A percentile compares a stretch with the other conserved stretches of the same genome.
phyloP scores from a whole-genome alignment of 2,329 filamentous ascomycete species.

The Xylaria polymorpha region DNA sequence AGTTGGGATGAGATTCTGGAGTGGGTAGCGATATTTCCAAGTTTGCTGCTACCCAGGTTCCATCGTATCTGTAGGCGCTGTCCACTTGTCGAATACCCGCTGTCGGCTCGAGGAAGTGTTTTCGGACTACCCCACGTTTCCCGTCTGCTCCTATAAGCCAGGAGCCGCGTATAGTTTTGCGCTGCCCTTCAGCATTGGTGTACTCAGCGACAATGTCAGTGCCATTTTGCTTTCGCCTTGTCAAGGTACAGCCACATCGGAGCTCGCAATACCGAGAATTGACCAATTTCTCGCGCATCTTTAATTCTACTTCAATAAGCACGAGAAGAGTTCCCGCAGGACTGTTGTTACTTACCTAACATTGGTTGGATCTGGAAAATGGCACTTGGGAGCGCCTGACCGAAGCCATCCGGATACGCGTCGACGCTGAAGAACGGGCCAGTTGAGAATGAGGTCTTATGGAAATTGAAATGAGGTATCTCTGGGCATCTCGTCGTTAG shows the following conservation, averaged over 20 bases:
- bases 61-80: slow-evolving; percentile 51
- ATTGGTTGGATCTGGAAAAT: slow-evolving; percentile 43
- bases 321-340: not conserved
- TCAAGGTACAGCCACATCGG: slow-evolving; percentile 40
- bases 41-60: slow-evolving; percentile 62
- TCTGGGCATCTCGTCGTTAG: slow-evolving; percentile 26
- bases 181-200: slow-evolving; percentile 29
- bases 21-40: slow-evolving; percentile 58
- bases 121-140: slow-evolving; percentile 59
- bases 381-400: slow-evolving; percentile 40
- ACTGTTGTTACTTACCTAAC: slow-evolving; percentile 35
- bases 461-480: slow-evolving; percentile 38
- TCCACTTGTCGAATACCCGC: slow-evolving; percentile 54
- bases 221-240: slow-evolving; percentile 33
- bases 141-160: slow-evolving; percentile 59
- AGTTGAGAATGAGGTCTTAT: slow-evolving; percentile 38
- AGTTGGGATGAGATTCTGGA: slow-evolving; percentile 58
- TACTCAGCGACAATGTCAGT: slow-evolving; percentile 35
- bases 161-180: slow-evolving; percentile 29
- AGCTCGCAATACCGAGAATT: slow-evolving; percentile 40
- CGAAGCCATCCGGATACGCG: slow-evolving; percentile 28
- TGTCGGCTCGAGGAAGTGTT: slow-evolving; percentile 57
- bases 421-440: slow-evolving; percentile 38
- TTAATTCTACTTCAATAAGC: slow-evolving; percentile 35
- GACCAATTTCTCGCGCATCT: slow-evolving; percentile 35